Percentiles rank a stretch among this genome's conserved stretches.
Evolutionary conservation across 2,329 filamentous ascomycete genomes (phyloP).

Genomic region (Pseudopithomyces chartarum): DNA sequence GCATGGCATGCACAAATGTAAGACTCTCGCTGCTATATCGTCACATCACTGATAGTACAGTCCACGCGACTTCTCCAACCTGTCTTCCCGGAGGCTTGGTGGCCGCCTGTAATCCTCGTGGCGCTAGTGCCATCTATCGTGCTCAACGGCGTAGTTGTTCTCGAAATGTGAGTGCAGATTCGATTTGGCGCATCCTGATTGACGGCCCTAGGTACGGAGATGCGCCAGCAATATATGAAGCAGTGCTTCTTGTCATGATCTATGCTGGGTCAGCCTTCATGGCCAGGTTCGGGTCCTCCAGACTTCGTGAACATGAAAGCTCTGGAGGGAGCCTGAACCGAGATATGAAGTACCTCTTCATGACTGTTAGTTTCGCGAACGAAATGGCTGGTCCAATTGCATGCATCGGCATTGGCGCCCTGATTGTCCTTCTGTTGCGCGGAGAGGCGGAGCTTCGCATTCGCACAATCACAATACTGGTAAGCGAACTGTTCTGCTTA

Average conservation of each 20-base stretch:
- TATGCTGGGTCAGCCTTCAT: neutral
- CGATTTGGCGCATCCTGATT: neutral
- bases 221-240: neutral
- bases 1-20: neutral
- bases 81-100: conserved; percentile 1
- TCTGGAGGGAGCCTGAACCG: neutral
- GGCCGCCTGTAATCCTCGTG: neutral
- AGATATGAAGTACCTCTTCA: neutral
- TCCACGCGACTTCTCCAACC: neutral
- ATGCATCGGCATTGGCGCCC: neutral
- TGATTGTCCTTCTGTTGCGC: neutral
- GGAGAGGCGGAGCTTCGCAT: neutral
- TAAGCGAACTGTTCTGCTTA: neutral
- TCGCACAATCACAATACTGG: neutral
- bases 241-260: neutral
- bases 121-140: neutral
- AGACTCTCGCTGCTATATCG: neutral
- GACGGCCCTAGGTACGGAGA: neutral
- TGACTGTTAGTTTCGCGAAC: neutral
- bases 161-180: neutral
- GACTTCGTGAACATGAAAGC: neutral
- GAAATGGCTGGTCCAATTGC: neutral
- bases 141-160: neutral
- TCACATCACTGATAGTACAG: neutral
- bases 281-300: neutral